Conservation (phyloP, 495 filamentous ascomycete genomes). For the Penicillium macrosclerotiorum region DNA sequence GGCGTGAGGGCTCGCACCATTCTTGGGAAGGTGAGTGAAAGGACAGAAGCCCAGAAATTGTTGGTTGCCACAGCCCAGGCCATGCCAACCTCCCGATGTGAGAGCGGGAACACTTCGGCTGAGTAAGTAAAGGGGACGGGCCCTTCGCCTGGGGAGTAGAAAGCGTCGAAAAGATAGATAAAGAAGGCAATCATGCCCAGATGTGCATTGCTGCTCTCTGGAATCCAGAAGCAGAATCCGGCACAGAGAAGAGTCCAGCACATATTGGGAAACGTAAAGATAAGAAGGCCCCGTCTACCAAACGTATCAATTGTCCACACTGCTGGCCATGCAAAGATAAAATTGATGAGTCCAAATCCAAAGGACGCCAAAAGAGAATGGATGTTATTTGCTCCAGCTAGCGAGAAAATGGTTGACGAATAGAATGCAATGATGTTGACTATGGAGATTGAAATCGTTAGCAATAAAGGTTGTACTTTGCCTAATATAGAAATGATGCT, state of each 20-base stretch:
- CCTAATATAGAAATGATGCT: neutral
- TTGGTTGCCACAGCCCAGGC: slow-evolving; percentile 67
- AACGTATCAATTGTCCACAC: slow-evolving; percentile 85
- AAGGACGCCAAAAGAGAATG: slow-evolving; percentile 69
- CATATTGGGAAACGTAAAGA: slow-evolving; percentile 88
- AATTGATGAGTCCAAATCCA: slow-evolving; percentile 81
- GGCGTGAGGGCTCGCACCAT: slow-evolving; percentile 52
- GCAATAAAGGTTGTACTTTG: neutral
- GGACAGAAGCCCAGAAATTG: slow-evolving; percentile 63
- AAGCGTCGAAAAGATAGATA: slow-evolving; percentile 67
- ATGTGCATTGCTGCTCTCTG: slow-evolving; percentile 47
- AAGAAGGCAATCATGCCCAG: slow-evolving; percentile 65
- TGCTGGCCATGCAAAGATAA: slow-evolving; percentile 79
- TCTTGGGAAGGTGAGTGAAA: slow-evolving; percentile 64
- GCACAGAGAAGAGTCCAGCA: slow-evolving; percentile 72
- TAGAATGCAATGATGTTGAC: slow-evolving; percentile 82
- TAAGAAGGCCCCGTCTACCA: slow-evolving; percentile 70
- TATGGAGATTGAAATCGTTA: slow-evolving; percentile 23
- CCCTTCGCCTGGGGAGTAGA: slow-evolving; percentile 77
- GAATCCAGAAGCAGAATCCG: slow-evolving; percentile 69
- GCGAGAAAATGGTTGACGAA: slow-evolving; percentile 66
- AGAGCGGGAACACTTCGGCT: slow-evolving; percentile 75
- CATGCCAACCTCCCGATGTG: slow-evolving; percentile 75
- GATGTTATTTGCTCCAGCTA: slow-evolving; percentile 57
- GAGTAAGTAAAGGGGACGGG: slow-evolving; percentile 82